These are phyloP conservation scores for Aegilops sharonensis DNA, from an alignment of 176 grass and related monocot genomes.

Conservation along the genomic window DNA sequence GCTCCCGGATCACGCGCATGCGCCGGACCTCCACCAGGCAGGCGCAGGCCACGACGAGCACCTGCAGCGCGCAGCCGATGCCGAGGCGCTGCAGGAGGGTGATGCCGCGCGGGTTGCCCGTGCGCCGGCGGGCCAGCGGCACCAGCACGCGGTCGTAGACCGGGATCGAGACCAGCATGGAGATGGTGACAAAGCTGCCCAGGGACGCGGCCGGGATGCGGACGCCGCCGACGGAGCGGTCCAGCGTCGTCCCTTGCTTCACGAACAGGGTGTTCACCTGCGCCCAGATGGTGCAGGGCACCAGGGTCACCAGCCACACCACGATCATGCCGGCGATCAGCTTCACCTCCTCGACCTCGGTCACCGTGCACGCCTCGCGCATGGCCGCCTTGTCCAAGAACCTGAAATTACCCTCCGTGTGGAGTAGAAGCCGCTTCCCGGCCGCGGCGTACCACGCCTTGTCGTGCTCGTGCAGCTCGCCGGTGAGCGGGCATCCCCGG, in stretches of 20 bases:
- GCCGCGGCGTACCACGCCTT: slow-evolving; percentile 27
- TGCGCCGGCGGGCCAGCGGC: slow-evolving; percentile 53
- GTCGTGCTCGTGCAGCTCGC: slow-evolving; percentile 46
- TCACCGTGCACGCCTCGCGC: slow-evolving; percentile 44
- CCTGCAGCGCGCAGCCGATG: slow-evolving; percentile 50
- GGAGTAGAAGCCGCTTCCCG: slow-evolving; percentile 48
- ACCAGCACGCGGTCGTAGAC: slow-evolving; percentile 71
- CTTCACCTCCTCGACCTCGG: slow-evolving; percentile 69
- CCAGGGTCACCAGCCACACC: slow-evolving; percentile 60
- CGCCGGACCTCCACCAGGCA: slow-evolving; percentile 49
- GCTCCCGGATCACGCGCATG: slow-evolving; percentile 27
- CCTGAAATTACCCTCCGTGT: slow-evolving; percentile 31
- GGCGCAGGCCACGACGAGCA: slow-evolving; percentile 46
- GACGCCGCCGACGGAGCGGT: slow-evolving; percentile 42
- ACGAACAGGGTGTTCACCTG: slow-evolving; percentile 79
- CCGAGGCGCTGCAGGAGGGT: slow-evolving; percentile 72
- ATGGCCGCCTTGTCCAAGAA: slow-evolving; percentile 50
- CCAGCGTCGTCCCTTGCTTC: slow-evolving; percentile 73
- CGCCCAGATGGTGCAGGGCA: slow-evolving; percentile 70
- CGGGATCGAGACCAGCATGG: slow-evolving; percentile 60
- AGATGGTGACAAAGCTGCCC: slow-evolving; percentile 50
- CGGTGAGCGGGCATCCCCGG: not conserved
- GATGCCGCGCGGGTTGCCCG: slow-evolving; percentile 66
- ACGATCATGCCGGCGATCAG: slow-evolving; percentile 51
- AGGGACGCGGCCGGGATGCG: slow-evolving; percentile 62